These are phyloP conservation scores for Amanita pseudoporphyria DNA, from an alignment of 768 basidiomycete genomes.

Conservation along the genomic window DNA sequence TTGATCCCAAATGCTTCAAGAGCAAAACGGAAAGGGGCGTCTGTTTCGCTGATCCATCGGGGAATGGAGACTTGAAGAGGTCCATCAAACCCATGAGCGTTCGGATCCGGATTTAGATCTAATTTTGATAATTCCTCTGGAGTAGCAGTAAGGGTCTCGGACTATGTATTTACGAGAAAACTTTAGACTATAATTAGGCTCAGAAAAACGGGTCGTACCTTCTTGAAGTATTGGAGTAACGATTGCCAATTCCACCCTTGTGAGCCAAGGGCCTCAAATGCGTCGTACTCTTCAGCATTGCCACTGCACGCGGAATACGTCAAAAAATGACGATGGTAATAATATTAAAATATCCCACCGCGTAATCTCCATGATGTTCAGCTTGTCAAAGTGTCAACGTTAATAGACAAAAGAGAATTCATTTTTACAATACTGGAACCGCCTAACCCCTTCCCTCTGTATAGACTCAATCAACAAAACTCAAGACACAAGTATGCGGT, in stretches of 20 bases:
- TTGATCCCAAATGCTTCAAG: conserved; percentile 3
- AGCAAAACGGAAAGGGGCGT: conserved; percentile 1
- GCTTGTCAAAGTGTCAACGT: background rate
- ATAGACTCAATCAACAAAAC: background rate
- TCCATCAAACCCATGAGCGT: conserved; percentile 4
- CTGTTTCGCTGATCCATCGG: background rate
- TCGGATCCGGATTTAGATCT: background rate
- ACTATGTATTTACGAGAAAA: background rate
- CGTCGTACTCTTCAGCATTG: conserved; percentile 3
- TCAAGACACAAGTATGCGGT: background rate
- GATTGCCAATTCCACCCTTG: conserved; percentile 13
- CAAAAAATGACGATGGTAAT: background rate
- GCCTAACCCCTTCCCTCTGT: conserved; percentile 9
- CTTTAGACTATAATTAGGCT: background rate
- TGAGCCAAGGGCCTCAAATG: conserved; percentile 10
- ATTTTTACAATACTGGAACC: conserved; percentile 6
- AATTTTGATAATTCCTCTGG: background rate
- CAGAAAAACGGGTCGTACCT: conserved; percentile 2
- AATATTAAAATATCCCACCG: background rate
- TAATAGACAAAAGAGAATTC: background rate
- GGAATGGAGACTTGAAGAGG: background rate
- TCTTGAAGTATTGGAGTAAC: conserved; percentile 10
- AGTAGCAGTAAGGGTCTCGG: background rate
- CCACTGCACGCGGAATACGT: background rate
- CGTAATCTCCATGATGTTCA: conserved; percentile 5